These are phyloP conservation scores for Madurella fahalii DNA, from an alignment of 2,329 filamentous ascomycete genomes.

Conservation along the genomic window DNA sequence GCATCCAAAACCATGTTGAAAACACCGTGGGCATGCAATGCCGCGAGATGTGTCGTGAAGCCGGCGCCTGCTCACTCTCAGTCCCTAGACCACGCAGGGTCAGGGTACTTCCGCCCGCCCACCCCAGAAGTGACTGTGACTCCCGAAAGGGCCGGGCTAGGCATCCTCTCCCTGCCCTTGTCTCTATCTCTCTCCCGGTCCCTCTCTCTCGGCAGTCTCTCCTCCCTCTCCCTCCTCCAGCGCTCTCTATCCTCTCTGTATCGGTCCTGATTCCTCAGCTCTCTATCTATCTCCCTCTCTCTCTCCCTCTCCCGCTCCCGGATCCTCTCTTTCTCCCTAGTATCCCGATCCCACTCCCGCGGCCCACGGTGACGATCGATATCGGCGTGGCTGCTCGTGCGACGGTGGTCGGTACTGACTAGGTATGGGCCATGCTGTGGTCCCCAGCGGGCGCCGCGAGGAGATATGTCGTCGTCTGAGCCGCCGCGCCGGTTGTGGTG, in stretches of 20 bases:
- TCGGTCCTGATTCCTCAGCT: slow-evolving; percentile 23
- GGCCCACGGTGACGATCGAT: slow-evolving; percentile 35
- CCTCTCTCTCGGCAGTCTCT: slow-evolving; percentile 21
- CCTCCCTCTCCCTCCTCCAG: slow-evolving; percentile 11
- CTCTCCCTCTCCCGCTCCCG: slow-evolving; percentile 6
- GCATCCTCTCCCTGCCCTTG: slow-evolving; percentile 31
- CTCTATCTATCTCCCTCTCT: slow-evolving; percentile 27
- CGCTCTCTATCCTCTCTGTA: slow-evolving; percentile 26
- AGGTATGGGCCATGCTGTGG: slow-evolving; percentile 35
- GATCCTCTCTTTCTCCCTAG: slow-evolving; percentile 6
- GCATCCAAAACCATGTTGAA: not conserved
- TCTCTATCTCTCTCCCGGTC: slow-evolving; percentile 32
- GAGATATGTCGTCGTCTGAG: slow-evolving; percentile 19
- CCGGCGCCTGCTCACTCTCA: not conserved
- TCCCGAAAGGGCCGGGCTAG: slow-evolving; percentile 34
- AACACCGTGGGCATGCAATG: not conserved
- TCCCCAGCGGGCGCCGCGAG: slow-evolving; percentile 26
- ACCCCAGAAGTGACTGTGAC: slow-evolving; percentile 32
- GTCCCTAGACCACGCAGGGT: slow-evolving; percentile 26
- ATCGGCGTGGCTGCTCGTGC: slow-evolving; percentile 50
- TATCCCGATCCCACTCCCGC: slow-evolving; percentile 13
- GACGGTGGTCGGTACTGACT: slow-evolving; percentile 39
- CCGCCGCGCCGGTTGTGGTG: slow-evolving; percentile 31
- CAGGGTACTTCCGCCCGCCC: slow-evolving; percentile 38
- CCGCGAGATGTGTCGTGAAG: not conserved